Conservation (phyloP, 2,329 filamentous ascomycete species). For the Penicillium sp. region DNA sequence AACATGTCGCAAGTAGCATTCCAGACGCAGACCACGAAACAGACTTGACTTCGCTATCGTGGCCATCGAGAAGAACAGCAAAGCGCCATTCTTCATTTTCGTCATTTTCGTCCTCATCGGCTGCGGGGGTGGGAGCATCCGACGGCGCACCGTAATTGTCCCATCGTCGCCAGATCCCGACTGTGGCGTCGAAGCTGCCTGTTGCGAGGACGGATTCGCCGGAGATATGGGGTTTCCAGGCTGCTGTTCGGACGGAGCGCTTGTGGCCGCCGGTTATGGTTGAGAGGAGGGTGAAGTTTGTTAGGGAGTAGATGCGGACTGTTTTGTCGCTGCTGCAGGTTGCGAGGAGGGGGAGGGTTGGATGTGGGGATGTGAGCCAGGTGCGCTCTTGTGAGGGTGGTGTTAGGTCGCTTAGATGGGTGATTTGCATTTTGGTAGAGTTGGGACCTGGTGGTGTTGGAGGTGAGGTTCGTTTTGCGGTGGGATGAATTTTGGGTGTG, state of each 20-base stretch:
- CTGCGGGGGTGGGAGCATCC: constrained; percentile 16
- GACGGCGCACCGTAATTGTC: constrained; percentile 42
- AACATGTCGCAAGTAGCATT: constrained; percentile 84
- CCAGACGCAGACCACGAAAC: constrained; percentile 66
- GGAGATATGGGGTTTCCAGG: constrained; percentile 78
- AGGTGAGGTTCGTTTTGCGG: not conserved
- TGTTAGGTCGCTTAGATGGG: constrained; percentile 53
- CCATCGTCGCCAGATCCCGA: constrained; percentile 76
- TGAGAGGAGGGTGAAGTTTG: constrained; percentile 75
- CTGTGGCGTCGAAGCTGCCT: constrained; percentile 90
- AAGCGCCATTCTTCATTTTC: constrained; percentile 86
- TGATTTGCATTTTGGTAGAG: constrained; percentile 26
- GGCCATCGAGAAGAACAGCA: constrained; percentile 86
- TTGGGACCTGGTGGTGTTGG: not conserved
- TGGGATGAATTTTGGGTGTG: constrained; percentile 6
- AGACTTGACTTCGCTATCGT: constrained; percentile 92
- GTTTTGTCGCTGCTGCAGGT: constrained; percentile 84
- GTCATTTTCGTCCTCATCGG: constrained; percentile 49
- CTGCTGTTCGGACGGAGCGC: constrained; percentile 78
- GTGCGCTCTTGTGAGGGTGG: constrained; percentile 63
- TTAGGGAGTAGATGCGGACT: constrained; percentile 85
- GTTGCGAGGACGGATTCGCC: constrained; percentile 79
- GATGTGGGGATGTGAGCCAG: constrained; percentile 85
- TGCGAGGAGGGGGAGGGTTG: constrained; percentile 81
- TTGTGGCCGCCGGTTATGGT: constrained; percentile 84